Conservation (phyloP, 1,139 yeast genomes). For the Geotrichum europaeum region DNA sequence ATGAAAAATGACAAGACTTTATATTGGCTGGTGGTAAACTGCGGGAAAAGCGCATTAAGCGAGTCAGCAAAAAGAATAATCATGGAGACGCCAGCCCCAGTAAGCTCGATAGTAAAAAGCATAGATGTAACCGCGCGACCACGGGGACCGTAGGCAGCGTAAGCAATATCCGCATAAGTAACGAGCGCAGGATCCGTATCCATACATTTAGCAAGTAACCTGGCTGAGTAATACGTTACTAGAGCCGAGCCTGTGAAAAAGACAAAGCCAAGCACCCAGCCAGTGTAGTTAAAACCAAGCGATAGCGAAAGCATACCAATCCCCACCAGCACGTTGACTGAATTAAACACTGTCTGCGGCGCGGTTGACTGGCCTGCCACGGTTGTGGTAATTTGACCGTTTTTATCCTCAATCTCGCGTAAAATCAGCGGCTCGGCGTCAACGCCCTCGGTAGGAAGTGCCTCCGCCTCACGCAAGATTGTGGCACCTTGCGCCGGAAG, state of each 20-base stretch:
- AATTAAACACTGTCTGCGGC: conserved; percentile 82
- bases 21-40: conserved; percentile 42
- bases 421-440: conserved; percentile 52
- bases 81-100: conserved; percentile 74
- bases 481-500: conserved; percentile 23
- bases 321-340: conserved; percentile 78
- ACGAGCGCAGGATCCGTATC: conserved; percentile 70
- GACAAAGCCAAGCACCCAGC: conserved; percentile 65
- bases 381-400: conserved; percentile 69
- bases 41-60: conserved; percentile 58
- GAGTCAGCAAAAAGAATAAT: conserved; percentile 82
- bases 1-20: conserved; percentile 56
- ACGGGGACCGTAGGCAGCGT: conserved; percentile 60
- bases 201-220: conserved; percentile 53
- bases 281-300: conserved; percentile 69
- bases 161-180: conserved; percentile 86
- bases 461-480: conserved; percentile 27
- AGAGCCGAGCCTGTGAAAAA: conserved; percentile 53
- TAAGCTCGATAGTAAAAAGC: conserved; percentile 66
- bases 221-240: conserved; percentile 67
- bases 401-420: conserved; percentile 61
- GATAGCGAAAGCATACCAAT: conserved; percentile 83
- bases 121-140: conserved; percentile 62
- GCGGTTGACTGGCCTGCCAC: conserved; percentile 81
- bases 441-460: conserved; percentile 34